A percentile compares a stretch with the other conserved stretches of the same genome.
phyloP scores from a whole-genome alignment of 2,329 filamentous ascomycete genomes.

The Fusarium praegraminearum region DNA sequence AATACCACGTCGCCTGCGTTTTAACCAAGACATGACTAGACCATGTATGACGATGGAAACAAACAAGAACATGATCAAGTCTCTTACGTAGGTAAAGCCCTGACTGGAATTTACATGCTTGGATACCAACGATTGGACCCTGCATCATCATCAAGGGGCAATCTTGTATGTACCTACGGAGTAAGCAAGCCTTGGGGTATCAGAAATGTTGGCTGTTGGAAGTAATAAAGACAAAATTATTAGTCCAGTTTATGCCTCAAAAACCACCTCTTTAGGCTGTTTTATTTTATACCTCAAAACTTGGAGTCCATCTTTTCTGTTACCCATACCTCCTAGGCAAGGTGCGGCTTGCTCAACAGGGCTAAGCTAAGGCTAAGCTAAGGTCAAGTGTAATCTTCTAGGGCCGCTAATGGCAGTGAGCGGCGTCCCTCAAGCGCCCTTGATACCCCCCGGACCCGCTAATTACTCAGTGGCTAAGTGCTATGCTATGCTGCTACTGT shows the following conservation, averaged over 20 bases:
- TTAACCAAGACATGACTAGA: not conserved
- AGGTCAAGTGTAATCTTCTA: constrained; percentile 18
- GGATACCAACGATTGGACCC: constrained; percentile 15
- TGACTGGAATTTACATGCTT: constrained; percentile 30
- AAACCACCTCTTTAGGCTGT: no score
- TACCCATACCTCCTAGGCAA: not conserved
- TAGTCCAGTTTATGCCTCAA: fast-evolving
- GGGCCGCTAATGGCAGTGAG: constrained; percentile 37
- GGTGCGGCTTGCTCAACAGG: constrained; percentile 20
- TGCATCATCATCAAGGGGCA: constrained; percentile 24
- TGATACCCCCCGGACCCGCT: constrained; percentile 17
- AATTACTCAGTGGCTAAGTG: constrained; percentile 36
- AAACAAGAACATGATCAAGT: constrained; percentile 2
- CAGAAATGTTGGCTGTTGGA: no score
- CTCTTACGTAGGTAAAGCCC: constrained; percentile 25
- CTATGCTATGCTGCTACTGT: constrained; percentile 8
- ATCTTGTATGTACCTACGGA: constrained; percentile 11
- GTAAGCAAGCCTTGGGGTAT: constrained; percentile 5
- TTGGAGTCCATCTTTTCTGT: no score
- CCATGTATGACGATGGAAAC: constrained; percentile 19
- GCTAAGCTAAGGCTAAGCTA: constrained; percentile 25
- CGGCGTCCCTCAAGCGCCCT: constrained; percentile 30
- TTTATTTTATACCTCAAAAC: no score
- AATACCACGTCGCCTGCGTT: constrained; percentile 5
- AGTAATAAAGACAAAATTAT: no score